These are phyloP conservation scores for Wallacemonas sp. DNA, from an alignment of 208 protist species.

Conservation along the genomic window DNA sequence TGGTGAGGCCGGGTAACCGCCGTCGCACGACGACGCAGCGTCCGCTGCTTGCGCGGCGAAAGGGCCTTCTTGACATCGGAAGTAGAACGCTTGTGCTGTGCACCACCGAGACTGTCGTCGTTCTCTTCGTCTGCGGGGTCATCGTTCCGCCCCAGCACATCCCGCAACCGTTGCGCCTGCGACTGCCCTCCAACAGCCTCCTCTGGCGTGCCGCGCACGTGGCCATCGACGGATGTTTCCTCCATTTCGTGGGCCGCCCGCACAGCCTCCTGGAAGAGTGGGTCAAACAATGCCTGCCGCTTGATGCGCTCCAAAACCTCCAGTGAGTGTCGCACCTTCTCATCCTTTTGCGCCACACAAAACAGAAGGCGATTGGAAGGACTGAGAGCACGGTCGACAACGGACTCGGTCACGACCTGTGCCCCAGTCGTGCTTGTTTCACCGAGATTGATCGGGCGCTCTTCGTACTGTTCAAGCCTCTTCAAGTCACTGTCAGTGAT, in stretches of 20 bases:
- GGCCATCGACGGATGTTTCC: slow-evolving; percentile 35
- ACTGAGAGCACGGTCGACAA: slow-evolving; percentile 59
- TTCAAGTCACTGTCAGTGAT: slow-evolving; percentile 62
- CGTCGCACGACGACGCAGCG: slow-evolving; percentile 24
- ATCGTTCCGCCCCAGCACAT: background rate
- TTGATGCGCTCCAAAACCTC: slow-evolving; percentile 75
- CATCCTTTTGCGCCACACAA: slow-evolving; percentile 48
- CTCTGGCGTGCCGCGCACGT: slow-evolving; percentile 27
- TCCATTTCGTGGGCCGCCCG: slow-evolving; percentile 54
- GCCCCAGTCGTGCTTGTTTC: background rate
- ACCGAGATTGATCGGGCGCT: slow-evolving; percentile 21
- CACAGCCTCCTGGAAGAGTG: slow-evolving; percentile 73
- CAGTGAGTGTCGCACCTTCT: slow-evolving; percentile 37
- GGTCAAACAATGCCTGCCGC: slow-evolving; percentile 65
- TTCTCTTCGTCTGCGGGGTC: background rate
- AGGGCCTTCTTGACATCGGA: background rate
- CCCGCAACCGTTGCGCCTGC: background rate
- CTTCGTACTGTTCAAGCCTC: slow-evolving; percentile 63
- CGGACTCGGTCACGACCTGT: slow-evolving; percentile 18
- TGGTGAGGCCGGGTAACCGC: slow-evolving; percentile 29
- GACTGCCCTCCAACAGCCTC: background rate
- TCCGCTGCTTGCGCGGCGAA: slow-evolving; percentile 6
- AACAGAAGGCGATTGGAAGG: slow-evolving; percentile 75
- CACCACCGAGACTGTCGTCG: background rate
- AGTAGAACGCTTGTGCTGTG: too few relatives aligned